phyloP scores from a whole-genome alignment of 495 filamentous ascomycete species.

The Apodospora peruviana region DNA sequence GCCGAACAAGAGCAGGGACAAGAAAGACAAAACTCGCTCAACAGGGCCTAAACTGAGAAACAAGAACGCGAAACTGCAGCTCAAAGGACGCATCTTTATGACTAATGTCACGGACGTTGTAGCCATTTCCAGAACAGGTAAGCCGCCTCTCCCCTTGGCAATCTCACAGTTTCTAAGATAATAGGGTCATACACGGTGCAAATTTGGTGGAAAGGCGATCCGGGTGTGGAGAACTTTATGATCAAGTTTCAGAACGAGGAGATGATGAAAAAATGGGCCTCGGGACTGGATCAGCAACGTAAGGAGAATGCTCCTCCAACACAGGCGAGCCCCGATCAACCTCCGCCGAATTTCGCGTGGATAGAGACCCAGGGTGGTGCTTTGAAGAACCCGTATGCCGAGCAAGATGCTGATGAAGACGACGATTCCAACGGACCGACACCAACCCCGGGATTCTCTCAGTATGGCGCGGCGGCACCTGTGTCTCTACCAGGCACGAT shows the following conservation, averaged over 20 bases:
- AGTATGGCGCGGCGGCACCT: slow-evolving; percentile 5
- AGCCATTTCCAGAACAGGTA: slow-evolving; percentile 78
- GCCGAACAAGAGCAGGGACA: slow-evolving; percentile 75
- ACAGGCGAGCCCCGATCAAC: slow-evolving; percentile 29
- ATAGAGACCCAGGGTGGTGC: slow-evolving; percentile 55
- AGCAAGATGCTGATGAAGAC: slow-evolving; percentile 77
- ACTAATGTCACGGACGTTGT: slow-evolving; percentile 95
- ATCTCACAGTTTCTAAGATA: slow-evolving; percentile 15
- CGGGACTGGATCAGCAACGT: slow-evolving; percentile 53
- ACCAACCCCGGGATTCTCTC: slow-evolving; percentile 7
- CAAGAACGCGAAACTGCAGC: slow-evolving; percentile 75
- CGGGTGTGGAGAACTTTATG: slow-evolving; percentile 92
- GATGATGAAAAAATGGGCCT: slow-evolving; percentile 84
- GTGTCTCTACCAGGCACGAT: slow-evolving; percentile 37
- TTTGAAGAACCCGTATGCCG: slow-evolving; percentile 72
- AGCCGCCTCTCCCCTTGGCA: slow-evolving; percentile 5
- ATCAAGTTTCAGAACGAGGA: slow-evolving; percentile 89
- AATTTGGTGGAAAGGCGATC: slow-evolving; percentile 98
- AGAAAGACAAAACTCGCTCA: slow-evolving; percentile 53
- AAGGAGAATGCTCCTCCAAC: slow-evolving; percentile 40
- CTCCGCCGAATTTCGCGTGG: slow-evolving; percentile 65
- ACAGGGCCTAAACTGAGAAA: slow-evolving; percentile 55
- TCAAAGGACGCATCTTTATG: slow-evolving; percentile 98
- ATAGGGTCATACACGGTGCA: slow-evolving; percentile 87
- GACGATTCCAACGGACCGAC: slow-evolving; percentile 38